Conservation (phyloP, 1,284 basidiomycete genomes). For the Cutaneotrichosporon cavernicola region DNA sequence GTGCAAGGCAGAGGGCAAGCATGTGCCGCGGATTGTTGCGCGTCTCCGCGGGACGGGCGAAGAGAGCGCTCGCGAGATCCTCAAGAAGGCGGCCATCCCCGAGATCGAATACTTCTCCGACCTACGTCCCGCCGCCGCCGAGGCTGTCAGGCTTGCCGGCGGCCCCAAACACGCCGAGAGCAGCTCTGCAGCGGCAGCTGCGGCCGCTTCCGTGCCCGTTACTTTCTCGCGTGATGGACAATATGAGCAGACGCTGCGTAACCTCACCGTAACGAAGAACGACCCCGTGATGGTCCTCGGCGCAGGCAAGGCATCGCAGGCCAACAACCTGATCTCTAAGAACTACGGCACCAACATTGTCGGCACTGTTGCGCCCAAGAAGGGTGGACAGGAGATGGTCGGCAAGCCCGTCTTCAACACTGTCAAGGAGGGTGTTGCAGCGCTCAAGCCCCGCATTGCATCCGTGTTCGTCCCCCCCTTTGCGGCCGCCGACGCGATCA, state of each 20-base stretch:
- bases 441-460: slow-evolving; percentile 25
- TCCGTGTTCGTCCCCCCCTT: slow-evolving; percentile 23
- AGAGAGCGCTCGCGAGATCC: slow-evolving; percentile 27
- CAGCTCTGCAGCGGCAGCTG: not conserved
- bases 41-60: slow-evolving; percentile 32
- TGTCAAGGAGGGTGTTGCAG: slow-evolving; percentile 69
- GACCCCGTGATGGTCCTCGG: slow-evolving; percentile 86
- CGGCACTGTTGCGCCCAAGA: slow-evolving; percentile 90
- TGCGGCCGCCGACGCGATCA: slow-evolving; percentile 81
- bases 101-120: slow-evolving; percentile 26
- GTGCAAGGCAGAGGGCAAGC: slow-evolving; percentile 15
- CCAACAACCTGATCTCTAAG: slow-evolving; percentile 21
- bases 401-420: slow-evolving; percentile 87
- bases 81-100: slow-evolving; percentile 16
- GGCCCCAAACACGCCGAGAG: not conserved
- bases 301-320: slow-evolving; percentile 28
- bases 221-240: slow-evolving; percentile 47
- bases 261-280: slow-evolving; percentile 82
- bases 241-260: slow-evolving; percentile 72
- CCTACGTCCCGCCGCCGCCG: slow-evolving; percentile 24
- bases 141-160: slow-evolving; percentile 22
- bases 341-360: slow-evolving; percentile 86
- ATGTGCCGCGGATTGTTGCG: slow-evolving; percentile 21
- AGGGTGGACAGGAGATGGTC: slow-evolving; percentile 84
- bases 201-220: slow-evolving; percentile 14